Percentiles rank a stretch among this genome's conserved stretches.
Evolutionary conservation across 1,139 yeast genomes (phyloP).

Genomic region (Saccharomycopsis phalli): DNA sequence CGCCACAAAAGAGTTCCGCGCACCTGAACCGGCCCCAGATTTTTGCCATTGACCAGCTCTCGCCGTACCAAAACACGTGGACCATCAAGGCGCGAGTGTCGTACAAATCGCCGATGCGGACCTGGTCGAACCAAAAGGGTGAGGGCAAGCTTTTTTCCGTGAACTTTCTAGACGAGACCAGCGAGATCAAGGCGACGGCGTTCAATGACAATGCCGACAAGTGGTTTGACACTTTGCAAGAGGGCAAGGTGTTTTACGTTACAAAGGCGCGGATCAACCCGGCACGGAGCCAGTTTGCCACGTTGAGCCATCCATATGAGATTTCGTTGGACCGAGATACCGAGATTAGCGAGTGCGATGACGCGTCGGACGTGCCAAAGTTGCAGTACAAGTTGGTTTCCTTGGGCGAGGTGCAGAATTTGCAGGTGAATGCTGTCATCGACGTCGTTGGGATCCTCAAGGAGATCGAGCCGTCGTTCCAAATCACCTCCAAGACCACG

Average conservation of each 20-base stretch:
- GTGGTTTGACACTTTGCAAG: conserved; percentile 66
- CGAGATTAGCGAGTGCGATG: conserved; percentile 56
- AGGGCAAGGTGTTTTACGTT: conserved; percentile 82
- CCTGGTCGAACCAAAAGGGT: conserved; percentile 81
- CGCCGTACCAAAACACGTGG: conserved; percentile 91
- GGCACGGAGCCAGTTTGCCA: conserved; percentile 81
- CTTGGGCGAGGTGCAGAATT: conserved; percentile 53
- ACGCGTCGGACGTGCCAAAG: conserved; percentile 58
- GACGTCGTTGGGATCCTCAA: conserved; percentile 86
- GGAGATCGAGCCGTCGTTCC: conserved; percentile 63
- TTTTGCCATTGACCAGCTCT: conserved; percentile 75
- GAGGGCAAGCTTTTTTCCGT: conserved; percentile 87
- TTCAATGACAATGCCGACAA: conserved; percentile 82
- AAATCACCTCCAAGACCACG: conserved; percentile 83
- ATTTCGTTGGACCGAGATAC: conserved; percentile 76
- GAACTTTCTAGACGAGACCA: conserved; percentile 86
- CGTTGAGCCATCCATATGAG: conserved; percentile 82
- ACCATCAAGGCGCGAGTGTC: conserved; percentile 88
- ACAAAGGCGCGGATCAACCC: conserved; percentile 74
- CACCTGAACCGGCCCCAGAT: conserved; percentile 34
- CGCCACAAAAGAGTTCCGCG: no score
- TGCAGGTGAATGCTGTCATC: conserved; percentile 63
- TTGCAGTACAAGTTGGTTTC: conserved; percentile 69
- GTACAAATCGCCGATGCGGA: conserved; percentile 77
- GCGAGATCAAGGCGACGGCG: conserved; percentile 93